Percentiles rank a stretch among this genome's conserved stretches.
phyloP scores from a whole-genome alignment of 2,329 filamentous ascomycete species.

The Microcyclosporella mali region DNA sequence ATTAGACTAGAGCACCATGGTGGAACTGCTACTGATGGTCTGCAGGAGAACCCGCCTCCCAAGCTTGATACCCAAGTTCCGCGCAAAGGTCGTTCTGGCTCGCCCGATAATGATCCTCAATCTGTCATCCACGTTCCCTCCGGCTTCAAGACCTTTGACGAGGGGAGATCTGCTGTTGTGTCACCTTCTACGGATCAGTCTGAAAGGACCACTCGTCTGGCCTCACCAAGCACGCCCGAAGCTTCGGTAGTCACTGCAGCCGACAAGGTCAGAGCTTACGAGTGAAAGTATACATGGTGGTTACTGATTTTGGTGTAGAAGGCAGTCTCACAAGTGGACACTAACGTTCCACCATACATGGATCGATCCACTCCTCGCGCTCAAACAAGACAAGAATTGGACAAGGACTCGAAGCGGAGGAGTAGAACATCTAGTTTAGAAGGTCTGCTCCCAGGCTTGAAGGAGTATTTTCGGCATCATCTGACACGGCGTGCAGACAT shows the following conservation, averaged over 20 bases:
- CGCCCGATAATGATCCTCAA: conserved; percentile 65
- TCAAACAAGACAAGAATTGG: conserved; percentile 72
- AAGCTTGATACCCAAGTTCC: conserved; percentile 44
- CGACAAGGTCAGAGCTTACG: conserved; percentile 24
- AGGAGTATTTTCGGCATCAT: conserved; percentile 12
- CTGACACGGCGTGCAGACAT: conserved; percentile 36
- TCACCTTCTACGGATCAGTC: conserved; percentile 19
- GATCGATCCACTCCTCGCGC: conserved; percentile 75
- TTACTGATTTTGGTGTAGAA: conserved; percentile 29
- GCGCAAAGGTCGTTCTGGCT: conserved; percentile 43
- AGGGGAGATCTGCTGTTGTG: conserved; percentile 8
- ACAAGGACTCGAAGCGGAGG: conserved; percentile 39
- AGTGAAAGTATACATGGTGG: conserved; percentile 7
- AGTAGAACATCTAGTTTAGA: conserved; percentile 69
- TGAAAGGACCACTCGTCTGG: conserved; percentile 24
- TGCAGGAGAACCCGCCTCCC: conserved; percentile 31
- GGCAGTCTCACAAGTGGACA: conserved; percentile 63
- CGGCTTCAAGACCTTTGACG: conserved; percentile 69
- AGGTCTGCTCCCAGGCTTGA: conserved; percentile 46
- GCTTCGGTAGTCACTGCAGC: conserved; percentile 23
- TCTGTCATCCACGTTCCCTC: conserved; percentile 89
- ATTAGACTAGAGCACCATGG: conserved; percentile 19
- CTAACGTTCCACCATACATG: conserved; percentile 56
- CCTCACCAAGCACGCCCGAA: conserved; percentile 33
- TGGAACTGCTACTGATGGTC: conserved; percentile 10